Evolutionary conservation across 768 basidiomycete species (phyloP).

Genomic region (Rhodotorula paludigena): DNA sequence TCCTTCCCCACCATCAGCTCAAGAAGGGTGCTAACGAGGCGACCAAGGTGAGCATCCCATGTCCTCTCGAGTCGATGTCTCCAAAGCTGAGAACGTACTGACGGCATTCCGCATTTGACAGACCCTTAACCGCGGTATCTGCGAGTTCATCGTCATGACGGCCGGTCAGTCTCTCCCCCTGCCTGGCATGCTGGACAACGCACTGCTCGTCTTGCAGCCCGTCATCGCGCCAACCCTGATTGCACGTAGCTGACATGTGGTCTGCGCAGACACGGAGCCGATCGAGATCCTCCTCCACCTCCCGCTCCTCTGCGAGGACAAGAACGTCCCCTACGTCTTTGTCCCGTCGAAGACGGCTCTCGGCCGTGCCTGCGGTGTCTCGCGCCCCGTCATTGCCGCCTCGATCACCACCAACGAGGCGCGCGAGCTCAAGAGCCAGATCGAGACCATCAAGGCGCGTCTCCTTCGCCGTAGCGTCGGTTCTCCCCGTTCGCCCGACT

Average conservation of each 20-base stretch:
- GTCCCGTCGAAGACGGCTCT: conserved; percentile 91
- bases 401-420: conserved; percentile 96
- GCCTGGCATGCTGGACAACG: too few species aligned
- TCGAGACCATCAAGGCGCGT: conserved; percentile 66
- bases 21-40: conserved; percentile 99
- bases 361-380: conserved; percentile 91
- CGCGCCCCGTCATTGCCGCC: conserved; percentile 87
- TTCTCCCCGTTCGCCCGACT: neutral
- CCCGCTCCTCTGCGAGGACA: conserved; percentile 95
- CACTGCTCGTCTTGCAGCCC: too few species aligned
- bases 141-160: conserved; percentile 95
- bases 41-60: conserved; percentile 65
- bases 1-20: conserved; percentile 1
- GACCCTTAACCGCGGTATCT: conserved; percentile 76
- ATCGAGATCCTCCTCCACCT: conserved; percentile 96
- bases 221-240: neutral
- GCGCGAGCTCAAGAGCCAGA: conserved; percentile 82
- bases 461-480: too few species aligned
- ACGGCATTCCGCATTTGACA: neutral
- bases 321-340: conserved; percentile 78
- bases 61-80: conserved; percentile 49
- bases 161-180: conserved; percentile 43
- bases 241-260: too few species aligned
- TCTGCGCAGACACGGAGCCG: conserved; percentile 79
- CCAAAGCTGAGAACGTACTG: neutral